These are phyloP conservation scores for Spizellomyces sp. DNA, from an alignment of 192 early-diverging fungal genomes.

Conservation along the genomic window DNA sequence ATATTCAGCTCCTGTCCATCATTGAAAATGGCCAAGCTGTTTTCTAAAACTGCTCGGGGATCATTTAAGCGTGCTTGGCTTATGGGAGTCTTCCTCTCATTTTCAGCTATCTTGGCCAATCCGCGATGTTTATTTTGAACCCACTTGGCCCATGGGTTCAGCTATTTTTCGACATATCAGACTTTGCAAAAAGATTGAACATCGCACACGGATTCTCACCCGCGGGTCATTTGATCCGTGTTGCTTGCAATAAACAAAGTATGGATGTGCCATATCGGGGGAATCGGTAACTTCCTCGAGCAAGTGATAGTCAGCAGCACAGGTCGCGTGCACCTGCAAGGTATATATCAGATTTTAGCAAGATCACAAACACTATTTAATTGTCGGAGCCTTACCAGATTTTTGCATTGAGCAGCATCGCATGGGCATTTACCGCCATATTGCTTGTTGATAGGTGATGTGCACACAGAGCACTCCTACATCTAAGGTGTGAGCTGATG, in stretches of 20 bases:
- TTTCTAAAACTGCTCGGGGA: conserved; percentile 8
- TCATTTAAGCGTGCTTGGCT: background rate
- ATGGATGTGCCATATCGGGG: conserved; percentile 18
- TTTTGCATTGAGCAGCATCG: conserved; percentile 24
- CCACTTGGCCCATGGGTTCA: conserved; percentile 27
- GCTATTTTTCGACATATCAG: background rate
- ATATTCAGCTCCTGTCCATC: background rate
- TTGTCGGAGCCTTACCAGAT: background rate
- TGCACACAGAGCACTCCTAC: conserved; percentile 5
- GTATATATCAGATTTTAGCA: background rate
- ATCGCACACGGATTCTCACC: background rate
- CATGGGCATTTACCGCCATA: conserved; percentile 14
- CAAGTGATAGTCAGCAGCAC: conserved; percentile 15
- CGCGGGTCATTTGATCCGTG: conserved; percentile 19
- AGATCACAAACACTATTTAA: background rate
- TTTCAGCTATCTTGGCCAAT: background rate
- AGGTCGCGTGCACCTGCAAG: conserved; percentile 23
- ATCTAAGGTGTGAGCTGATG: background rate
- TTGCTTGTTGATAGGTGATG: background rate
- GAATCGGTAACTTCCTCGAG: conserved; percentile 8
- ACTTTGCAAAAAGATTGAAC: background rate
- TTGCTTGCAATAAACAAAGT: conserved; percentile 24
- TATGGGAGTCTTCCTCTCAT: background rate
- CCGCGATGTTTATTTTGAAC: conserved; percentile 4
- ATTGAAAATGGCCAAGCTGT: conserved; percentile 5